A percentile compares a stretch with the other conserved stretches of the same genome.
These are phyloP conservation scores for Aspergillus thermomutatus DNA, from an alignment of 2,329 filamentous ascomycete species.

Conservation along the genomic window DNA sequence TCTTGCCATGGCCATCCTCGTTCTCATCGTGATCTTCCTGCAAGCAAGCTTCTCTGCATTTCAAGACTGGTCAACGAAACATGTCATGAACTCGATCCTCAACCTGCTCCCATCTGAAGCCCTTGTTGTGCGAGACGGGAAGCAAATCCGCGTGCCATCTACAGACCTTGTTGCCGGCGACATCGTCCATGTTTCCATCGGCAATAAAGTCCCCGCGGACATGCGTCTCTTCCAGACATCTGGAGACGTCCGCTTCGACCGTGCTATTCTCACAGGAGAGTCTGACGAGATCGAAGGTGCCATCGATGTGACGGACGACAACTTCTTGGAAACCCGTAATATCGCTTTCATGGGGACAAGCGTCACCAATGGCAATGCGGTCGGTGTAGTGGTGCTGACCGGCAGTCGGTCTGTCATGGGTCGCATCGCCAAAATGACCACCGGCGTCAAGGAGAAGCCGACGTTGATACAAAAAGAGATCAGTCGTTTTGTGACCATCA, in stretches of 20 bases:
- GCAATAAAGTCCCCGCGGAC: slow-evolving; percentile 73
- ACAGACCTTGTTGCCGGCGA: slow-evolving; percentile 71
- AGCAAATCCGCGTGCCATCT: slow-evolving; percentile 50
- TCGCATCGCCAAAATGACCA: slow-evolving; percentile 70
- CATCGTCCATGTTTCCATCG: slow-evolving; percentile 64
- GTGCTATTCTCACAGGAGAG: slow-evolving; percentile 71
- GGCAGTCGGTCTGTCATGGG: slow-evolving; percentile 73
- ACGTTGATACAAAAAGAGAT: slow-evolving; percentile 72
- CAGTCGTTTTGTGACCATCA: slow-evolving; percentile 67
- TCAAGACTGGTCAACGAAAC: slow-evolving; percentile 72
- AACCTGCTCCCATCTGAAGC: slow-evolving; percentile 72
- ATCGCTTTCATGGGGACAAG: slow-evolving; percentile 76
- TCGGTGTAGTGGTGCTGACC: slow-evolving; percentile 68
- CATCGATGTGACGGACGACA: slow-evolving; percentile 63
- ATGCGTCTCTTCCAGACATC: slow-evolving; percentile 68
- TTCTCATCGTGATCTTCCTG: slow-evolving; percentile 67
- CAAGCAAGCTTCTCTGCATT: slow-evolving; percentile 68
- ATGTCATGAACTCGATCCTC: slow-evolving; percentile 76
- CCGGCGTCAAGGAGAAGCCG: slow-evolving; percentile 64
- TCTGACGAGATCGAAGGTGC: slow-evolving; percentile 64
- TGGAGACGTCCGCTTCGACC: slow-evolving; percentile 69
- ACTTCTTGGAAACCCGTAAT: slow-evolving; percentile 74
- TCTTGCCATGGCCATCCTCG: slow-evolving; percentile 67
- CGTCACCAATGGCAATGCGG: slow-evolving; percentile 66
- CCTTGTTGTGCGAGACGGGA: slow-evolving; percentile 62